phyloP scores from a whole-genome alignment of 1,284 basidiomycete species.

The Pseudozyma sp. region DNA sequence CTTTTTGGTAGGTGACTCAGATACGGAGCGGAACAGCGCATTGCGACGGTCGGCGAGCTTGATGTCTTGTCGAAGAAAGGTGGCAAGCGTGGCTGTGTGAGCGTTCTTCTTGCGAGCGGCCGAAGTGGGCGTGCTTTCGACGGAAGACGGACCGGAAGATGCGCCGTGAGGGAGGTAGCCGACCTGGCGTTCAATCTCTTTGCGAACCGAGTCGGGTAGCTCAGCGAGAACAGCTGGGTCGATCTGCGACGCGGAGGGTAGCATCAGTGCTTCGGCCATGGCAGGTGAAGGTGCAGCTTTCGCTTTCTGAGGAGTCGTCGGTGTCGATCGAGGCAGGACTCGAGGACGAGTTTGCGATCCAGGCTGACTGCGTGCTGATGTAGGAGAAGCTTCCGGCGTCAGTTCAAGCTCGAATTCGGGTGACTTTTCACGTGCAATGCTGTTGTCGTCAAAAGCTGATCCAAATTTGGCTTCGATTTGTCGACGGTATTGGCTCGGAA shows the following conservation, averaged over 20 bases:
- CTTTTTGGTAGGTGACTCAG: conserved; percentile 41
- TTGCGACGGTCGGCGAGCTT: conserved; percentile 8
- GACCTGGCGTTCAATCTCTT: conserved; percentile 57
- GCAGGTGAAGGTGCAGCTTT: conserved; percentile 30
- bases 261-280: conserved; percentile 37
- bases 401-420: background rate
- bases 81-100: conserved; percentile 15
- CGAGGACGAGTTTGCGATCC: conserved; percentile 22
- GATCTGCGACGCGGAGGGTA: conserved; percentile 63
- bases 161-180: conserved; percentile 17
- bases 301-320: conserved; percentile 41
- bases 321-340: conserved; percentile 38
- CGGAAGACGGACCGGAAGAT: conserved; percentile 21
- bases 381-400: conserved; percentile 3
- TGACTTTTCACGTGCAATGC: background rate
- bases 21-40: conserved; percentile 30
- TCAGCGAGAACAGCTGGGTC: conserved; percentile 62
- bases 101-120: conserved; percentile 19
- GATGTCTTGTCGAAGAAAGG: conserved; percentile 16
- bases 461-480: conserved; percentile 50
- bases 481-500: conserved; percentile 50
- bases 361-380: background rate
- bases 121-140: conserved; percentile 34
- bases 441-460: background rate
- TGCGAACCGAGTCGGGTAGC: conserved; percentile 55